A percentile compares a stretch with the other conserved stretches of the same genome.
These are phyloP conservation scores for Leccinum subtestaceum DNA, from an alignment of 768 basidiomycete genomes.

Conservation along the genomic window DNA sequence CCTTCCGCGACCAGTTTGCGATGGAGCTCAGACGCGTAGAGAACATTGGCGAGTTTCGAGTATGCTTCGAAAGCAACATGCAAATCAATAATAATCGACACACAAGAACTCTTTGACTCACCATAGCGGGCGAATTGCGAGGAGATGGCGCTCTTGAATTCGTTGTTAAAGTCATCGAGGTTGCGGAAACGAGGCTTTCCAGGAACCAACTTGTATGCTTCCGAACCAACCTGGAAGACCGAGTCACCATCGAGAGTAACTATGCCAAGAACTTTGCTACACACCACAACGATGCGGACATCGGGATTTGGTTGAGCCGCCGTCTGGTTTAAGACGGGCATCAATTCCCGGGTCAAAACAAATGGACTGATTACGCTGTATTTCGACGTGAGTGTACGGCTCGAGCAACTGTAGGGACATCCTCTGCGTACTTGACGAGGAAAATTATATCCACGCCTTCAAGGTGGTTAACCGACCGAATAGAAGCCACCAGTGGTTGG, in stretches of 20 bases:
- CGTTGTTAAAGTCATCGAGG: conserved; percentile 32
- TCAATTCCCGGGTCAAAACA: conserved; percentile 50
- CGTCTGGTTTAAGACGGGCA: conserved; percentile 52
- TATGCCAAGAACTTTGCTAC: conserved; percentile 11
- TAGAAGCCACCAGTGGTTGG: no score
- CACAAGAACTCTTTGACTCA: conserved; percentile 8
- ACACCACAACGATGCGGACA: conserved; percentile 59
- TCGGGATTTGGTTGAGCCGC: conserved; percentile 47
- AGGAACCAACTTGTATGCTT: conserved; percentile 22
- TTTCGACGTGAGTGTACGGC: not conserved
- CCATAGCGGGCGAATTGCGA: conserved; percentile 33
- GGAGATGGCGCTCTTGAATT: conserved; percentile 25
- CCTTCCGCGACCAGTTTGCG: conserved; percentile 33
- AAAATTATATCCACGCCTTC: conserved; percentile 39
- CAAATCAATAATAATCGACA: not conserved
- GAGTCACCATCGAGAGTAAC: not conserved
- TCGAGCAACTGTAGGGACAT: not conserved
- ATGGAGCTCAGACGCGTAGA: conserved; percentile 52
- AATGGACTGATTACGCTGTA: conserved; percentile 51
- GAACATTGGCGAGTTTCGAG: conserved; percentile 50
- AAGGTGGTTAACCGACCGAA: not conserved
- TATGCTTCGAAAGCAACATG: conserved; percentile 33
- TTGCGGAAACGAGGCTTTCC: conserved; percentile 1
- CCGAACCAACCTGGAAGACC: conserved; percentile 33
- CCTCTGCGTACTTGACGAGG: conserved; percentile 41